Base-by-base conservation (phyloP, 352 stramenopile genomes). In the Globisporangium paddicum region DNA sequence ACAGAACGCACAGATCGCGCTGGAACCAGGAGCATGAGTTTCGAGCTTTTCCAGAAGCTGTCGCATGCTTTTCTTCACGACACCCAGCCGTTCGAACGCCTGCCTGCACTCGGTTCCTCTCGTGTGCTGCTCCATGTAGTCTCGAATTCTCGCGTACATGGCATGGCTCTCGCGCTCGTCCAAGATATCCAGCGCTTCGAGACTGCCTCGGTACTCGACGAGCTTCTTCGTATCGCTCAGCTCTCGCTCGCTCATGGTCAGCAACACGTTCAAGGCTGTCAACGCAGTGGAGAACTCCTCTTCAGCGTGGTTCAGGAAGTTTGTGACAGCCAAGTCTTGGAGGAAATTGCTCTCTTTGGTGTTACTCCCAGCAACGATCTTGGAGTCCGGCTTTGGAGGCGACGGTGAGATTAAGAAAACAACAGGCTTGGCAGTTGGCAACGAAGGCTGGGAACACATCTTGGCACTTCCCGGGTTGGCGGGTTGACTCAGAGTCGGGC, bases 211-310 rank as follows among this genome's bases (percentile, higher is more conserved):
- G 60, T 90, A 94, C 35, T 79, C 79, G 3, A 57, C 55, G 3
- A 93, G 55, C 47, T 91, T 92, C 35, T 76, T 84, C 10, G 48
- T 51, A 42, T 94, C 82, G 3, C 54, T 60, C 16, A 64, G 49
- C 5, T 68, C 67, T 26, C 80, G 83, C 30, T 93, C 82, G 19
- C 82, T 82, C 70, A 94, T 90, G 4, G 69, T 72, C 5, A 92
- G 51, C 26, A 94, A 47, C 8, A 94, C 79, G 32, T 84, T 90
- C 4, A 94, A 58, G 18, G 82, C 85, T n/a, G 85, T 92, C 26
- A 83, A 23, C 0, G 82, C 77, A 8, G 85, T 94, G 26, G 80
- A 89, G 30, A 89, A 76, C 51, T 91, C 82, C 53, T 94, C 85
- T 46, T 87, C 68, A 8, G 82, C 77, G 47, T 92, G 79, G 19